Evolutionary conservation across 2,329 filamentous ascomycete species (phyloP).

Genomic region (Simplicillium aogashimaense): DNA sequence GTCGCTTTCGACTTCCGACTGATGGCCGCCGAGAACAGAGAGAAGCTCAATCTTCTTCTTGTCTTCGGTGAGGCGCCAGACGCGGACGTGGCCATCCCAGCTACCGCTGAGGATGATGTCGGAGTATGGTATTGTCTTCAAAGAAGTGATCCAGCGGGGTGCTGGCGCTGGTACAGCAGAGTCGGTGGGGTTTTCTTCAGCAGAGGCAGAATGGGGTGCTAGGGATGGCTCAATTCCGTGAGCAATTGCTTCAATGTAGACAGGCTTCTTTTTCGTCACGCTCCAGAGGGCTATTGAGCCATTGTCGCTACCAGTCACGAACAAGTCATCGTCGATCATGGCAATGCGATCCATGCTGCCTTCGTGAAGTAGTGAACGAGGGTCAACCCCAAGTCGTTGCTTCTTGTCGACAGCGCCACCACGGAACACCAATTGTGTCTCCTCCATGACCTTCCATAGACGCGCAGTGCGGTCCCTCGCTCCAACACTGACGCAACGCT

Average conservation of each 20-base stretch:
- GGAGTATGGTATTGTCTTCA: conserved; percentile 78
- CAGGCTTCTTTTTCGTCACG: conserved; percentile 86
- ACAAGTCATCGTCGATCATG: conserved; percentile 78
- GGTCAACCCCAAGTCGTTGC: conserved; percentile 27
- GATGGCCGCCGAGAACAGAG: conserved; percentile 49
- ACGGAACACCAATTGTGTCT: conserved; percentile 90
- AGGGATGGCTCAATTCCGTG: conserved; percentile 76
- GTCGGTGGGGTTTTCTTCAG: conserved; percentile 55
- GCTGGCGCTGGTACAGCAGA: conserved; percentile 52
- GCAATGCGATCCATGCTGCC: conserved; percentile 88
- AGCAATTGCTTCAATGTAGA: conserved; percentile 68
- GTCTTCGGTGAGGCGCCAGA: conserved; percentile 78
- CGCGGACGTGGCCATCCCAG: conserved; percentile 79
- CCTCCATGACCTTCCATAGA: conserved; percentile 92
- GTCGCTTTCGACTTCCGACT: conserved; percentile 10
- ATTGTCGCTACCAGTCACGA: conserved; percentile 90
- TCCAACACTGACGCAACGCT: conserved; percentile 85
- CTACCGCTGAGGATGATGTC: conserved; percentile 85
- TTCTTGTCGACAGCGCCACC: conserved; percentile 61
- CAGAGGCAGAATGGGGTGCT: conserved; percentile 57
- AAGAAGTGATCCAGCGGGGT: conserved; percentile 83
- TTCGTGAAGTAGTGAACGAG: conserved; percentile 52
- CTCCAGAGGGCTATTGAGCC: conserved; percentile 82
- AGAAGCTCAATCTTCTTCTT: conserved; percentile 67
- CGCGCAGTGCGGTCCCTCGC: conserved; percentile 84